Base-by-base conservation (phyloP, 805 yeast genomes). In the Candida pseudofarinosa region DNA sequence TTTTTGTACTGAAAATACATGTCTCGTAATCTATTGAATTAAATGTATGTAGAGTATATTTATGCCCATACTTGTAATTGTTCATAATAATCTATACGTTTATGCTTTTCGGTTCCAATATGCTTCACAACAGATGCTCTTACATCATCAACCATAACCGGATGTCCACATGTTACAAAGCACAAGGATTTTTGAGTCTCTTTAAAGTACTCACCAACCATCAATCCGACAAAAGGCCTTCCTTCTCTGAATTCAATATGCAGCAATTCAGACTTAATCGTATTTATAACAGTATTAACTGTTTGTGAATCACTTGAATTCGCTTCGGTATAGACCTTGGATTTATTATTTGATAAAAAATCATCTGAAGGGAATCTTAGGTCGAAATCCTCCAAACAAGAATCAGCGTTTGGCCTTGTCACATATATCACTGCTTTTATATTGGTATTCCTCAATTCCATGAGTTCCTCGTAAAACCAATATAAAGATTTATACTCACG, bases 51-150 rank as follows among this genome's bases (percentile, higher is more conserved):
- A 34, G 37, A 10, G 10, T 10, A 5, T n/a, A 37, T 16, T 45
- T 45, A 66, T 0, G 71, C 67, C 91, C 95, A 85, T 10, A 74
- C 70, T 59, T 83, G 88, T 37, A 82, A 72, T 55, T 85, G 89
- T 55, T 87, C 95, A 55, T 68, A 81, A 55, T 80, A 81, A 52
- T 82, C 89, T 13, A 84, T 75, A 19, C 85, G 70, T 40, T 71
- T 65, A 15, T 68, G 55, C 17, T 54, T 50, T 0, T 51, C 50
- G 32, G 56, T 44, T 34, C 67, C 60, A 40, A 77, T 54, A 41
- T 70, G 54, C 38, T 63, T 45, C 0, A 74, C 66, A 3, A 79
- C 72, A 2, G 71, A 59, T 10, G 52, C 53, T 16, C 68, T 48
- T 32, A 63, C 31, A 26, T 59, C 66, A 35, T 62, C 69, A 19